phyloP scores from a whole-genome alignment of 2,329 filamentous ascomycete species.

The Pseudogymnoascus sp. region DNA sequence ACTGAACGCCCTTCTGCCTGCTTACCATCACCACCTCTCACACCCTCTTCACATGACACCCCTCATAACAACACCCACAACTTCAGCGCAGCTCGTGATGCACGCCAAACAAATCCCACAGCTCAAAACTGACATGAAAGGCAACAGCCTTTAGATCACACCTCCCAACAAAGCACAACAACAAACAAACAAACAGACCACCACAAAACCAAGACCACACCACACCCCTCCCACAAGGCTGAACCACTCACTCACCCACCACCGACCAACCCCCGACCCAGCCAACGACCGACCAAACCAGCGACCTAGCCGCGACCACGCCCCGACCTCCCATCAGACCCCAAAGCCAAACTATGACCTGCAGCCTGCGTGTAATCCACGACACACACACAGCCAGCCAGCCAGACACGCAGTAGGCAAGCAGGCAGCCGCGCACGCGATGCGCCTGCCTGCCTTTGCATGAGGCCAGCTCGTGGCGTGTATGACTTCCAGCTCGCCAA shows the following conservation, averaged over 20 bases:
- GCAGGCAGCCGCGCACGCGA: background rate
- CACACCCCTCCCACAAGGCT: background rate
- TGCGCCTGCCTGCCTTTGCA: background rate
- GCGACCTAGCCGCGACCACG: background rate
- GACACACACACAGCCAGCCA: background rate
- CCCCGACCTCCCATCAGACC: background rate
- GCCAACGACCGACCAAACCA: background rate
- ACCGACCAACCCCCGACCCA: too few species aligned
- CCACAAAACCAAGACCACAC: background rate
- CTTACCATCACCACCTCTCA: background rate
- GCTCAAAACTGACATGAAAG: background rate
- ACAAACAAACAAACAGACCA: background rate
- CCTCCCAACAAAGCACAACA: background rate
- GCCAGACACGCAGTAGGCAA: background rate
- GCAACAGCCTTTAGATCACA: background rate
- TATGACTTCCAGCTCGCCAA: background rate
- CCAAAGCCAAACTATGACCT: background rate
- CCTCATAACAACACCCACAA: background rate
- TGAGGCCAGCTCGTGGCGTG: background rate
- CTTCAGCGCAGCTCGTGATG: background rate
- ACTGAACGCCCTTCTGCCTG: background rate
- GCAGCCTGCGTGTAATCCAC: background rate
- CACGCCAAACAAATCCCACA: background rate
- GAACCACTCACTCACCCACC: background rate
- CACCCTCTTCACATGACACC: background rate